Percentiles rank a stretch among this genome's conserved stretches.
Conservation (phyloP, 2,329 filamentous ascomycete genomes). For the Paecilomyces fulvus region DNA sequence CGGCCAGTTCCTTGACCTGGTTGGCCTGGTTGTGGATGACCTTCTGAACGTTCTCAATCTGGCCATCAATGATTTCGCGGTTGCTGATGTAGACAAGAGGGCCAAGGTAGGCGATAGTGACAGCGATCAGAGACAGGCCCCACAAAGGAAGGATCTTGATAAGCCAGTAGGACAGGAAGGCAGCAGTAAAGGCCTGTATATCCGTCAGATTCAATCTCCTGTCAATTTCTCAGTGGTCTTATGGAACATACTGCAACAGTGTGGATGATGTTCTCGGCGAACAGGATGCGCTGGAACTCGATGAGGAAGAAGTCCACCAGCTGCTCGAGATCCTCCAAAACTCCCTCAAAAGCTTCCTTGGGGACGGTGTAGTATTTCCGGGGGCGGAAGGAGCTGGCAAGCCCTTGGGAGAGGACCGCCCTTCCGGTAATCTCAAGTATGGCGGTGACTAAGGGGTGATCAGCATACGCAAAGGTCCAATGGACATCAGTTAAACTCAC, state of each 20-base stretch:
- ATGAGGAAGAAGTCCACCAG: slow-evolving; percentile 61
- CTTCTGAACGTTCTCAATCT: slow-evolving; percentile 47
- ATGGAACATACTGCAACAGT: slow-evolving; percentile 48
- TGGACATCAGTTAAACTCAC: slow-evolving; percentile 30
- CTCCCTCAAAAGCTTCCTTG: slow-evolving; percentile 53
- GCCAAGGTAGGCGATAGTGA: slow-evolving; percentile 48
- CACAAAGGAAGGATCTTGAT: slow-evolving; percentile 59
- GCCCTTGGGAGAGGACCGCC: slow-evolving; percentile 47
- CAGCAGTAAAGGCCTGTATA: slow-evolving; percentile 48
- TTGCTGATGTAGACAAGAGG: slow-evolving; percentile 58
- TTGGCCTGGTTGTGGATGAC: slow-evolving; percentile 50
- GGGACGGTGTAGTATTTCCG: slow-evolving; percentile 59
- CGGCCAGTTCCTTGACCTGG: slow-evolving; percentile 53
- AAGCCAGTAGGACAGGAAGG: slow-evolving; percentile 54
- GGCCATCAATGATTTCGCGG: slow-evolving; percentile 54
- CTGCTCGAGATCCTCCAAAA: slow-evolving; percentile 55
- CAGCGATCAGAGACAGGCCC: slow-evolving; percentile 52
- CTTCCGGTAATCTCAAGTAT: slow-evolving; percentile 50
- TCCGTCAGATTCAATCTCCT: slow-evolving; percentile 2
- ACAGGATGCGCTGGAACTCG: slow-evolving; percentile 58
- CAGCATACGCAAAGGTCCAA: not conserved
- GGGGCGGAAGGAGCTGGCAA: slow-evolving; percentile 54
- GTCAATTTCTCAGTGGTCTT: not conserved
- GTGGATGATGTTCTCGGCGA: slow-evolving; percentile 56
- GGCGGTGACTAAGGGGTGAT: slow-evolving; percentile 41